Conservation (phyloP, 495 filamentous ascomycete species). For the Penicillium cataractarum region DNA sequence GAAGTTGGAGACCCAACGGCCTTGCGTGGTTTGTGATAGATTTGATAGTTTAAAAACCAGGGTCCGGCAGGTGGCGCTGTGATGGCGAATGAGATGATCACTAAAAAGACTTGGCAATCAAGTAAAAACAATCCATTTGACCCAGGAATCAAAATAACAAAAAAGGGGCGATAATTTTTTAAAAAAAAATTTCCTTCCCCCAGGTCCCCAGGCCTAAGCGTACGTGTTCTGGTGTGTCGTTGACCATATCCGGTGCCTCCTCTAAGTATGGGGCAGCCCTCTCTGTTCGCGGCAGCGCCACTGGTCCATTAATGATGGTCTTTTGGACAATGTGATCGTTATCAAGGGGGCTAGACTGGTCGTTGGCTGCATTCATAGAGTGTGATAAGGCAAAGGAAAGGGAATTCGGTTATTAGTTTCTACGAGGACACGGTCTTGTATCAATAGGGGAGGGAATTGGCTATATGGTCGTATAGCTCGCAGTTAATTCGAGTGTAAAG, state of each 20-base stretch:
- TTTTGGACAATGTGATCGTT: constrained; percentile 13
- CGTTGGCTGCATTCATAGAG: not conserved
- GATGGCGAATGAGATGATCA: constrained; percentile 11
- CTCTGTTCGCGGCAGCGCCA: constrained; percentile 11
- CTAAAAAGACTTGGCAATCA: not conserved
- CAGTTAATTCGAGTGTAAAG: no score
- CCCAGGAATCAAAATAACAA: constrained; percentile 10
- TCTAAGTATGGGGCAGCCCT: not conserved
- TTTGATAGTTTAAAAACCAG: constrained; percentile 25
- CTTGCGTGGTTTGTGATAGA: constrained; percentile 25
- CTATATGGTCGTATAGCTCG: no score
- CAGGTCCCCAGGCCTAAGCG: not conserved
- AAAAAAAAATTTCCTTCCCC: constrained; percentile 9
- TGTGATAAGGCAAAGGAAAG: not conserved
- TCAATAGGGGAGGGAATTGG: no score
- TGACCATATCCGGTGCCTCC: not conserved
- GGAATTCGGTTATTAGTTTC: not conserved
- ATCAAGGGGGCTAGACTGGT: constrained; percentile 8
- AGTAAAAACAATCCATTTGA: not conserved
- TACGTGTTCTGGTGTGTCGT: constrained; percentile 15
- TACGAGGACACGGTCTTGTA: not conserved
- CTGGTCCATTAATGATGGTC: constrained; percentile 14
- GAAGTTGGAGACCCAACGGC: constrained; percentile 16
- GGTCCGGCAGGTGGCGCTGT: constrained; percentile 17
- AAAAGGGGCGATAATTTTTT: constrained; percentile 1